Base-by-base conservation (phyloP, 352 stramenopile genomes). In the Phytophthora megakarya region DNA sequence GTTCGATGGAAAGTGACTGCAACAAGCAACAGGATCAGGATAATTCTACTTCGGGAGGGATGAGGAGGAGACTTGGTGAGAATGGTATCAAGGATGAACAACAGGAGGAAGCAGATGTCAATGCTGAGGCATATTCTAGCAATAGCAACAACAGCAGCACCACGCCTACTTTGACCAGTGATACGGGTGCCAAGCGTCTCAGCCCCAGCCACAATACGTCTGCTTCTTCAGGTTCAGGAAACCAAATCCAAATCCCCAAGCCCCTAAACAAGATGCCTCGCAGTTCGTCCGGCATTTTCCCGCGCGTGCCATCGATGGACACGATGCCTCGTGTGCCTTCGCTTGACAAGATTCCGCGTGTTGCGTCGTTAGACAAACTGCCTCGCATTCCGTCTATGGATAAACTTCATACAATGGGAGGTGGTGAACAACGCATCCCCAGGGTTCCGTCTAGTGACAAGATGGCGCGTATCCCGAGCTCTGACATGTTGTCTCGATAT, bases 241-340 rank as follows among this genome's bases (percentile, higher is more conserved):
- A 88, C 53, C 82, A 89, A 44, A 88, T 88, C 22, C 78, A 88
- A 63, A 81, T 84, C 30, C 82, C 83, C 30, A 93, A 93, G 66
- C 78, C 81, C 15, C 60, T 90, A 48, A 87, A 72, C 72, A 93
- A 93, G 69, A 90, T 91, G 76, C 81, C 81, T 18, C 81, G 84
- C 9, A 90, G 76, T 59, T 90, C 82, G 28, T 92, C 84, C 12
- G 84, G 84, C 10, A 92, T 91, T 30, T 93, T 95, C 52, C 86
- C 86, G 16, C 84, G 86, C 37, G 76, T 91, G 39, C 80, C 81
- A 18, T 95, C 86, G 6, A 84, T 91, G 65, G 84, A 92, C 59
- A 90, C 80, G 45, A 65, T 90, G 40, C 63, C 82, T 5, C 72
- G 65, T 19, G 68, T 84, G 21, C 68, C 83, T 43, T 89, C 78